These are phyloP conservation scores for Epichloe gansuensis DNA, from an alignment of 2,329 filamentous ascomycete genomes.

Conservation along the genomic window DNA sequence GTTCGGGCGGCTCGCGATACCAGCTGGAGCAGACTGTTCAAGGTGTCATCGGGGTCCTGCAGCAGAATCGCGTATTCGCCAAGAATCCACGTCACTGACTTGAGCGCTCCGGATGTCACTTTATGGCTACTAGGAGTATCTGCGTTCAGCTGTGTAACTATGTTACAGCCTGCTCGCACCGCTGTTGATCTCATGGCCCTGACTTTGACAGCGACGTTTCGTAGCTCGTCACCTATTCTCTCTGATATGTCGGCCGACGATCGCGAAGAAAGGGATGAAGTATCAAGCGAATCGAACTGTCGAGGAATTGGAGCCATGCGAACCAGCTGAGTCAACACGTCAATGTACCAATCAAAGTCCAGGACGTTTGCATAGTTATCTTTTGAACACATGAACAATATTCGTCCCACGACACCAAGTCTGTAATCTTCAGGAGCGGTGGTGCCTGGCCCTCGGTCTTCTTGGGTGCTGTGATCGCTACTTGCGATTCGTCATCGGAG, in stretches of 20 bases:
- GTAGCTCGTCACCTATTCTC: slow-evolving; percentile 71
- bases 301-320: slow-evolving; percentile 49
- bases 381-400: slow-evolving; percentile 79
- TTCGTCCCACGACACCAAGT: slow-evolving; percentile 66
- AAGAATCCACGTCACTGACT: slow-evolving; percentile 70
- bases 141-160: slow-evolving; percentile 47
- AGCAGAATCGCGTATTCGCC: slow-evolving; percentile 78
- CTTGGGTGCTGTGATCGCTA: slow-evolving; percentile 24
- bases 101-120: slow-evolving; percentile 54
- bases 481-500: slow-evolving; percentile 39
- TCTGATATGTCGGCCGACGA: slow-evolving; percentile 42
- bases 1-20: slow-evolving; percentile 45
- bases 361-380: slow-evolving; percentile 76
- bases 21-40: slow-evolving; percentile 63
- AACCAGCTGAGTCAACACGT: slow-evolving; percentile 75
- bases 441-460: slow-evolving; percentile 31
- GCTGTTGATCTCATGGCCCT: slow-evolving; percentile 68
- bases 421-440: slow-evolving; percentile 74
- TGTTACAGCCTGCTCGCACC: slow-evolving; percentile 70
- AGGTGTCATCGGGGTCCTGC: slow-evolving; percentile 54
- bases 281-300: slow-evolving; percentile 24
- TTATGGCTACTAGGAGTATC: slow-evolving; percentile 42
- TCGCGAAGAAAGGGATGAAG: slow-evolving; percentile 16
- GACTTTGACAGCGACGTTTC: slow-evolving; percentile 86
- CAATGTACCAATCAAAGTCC: slow-evolving; percentile 97